Base-by-base conservation (phyloP, 2,329 filamentous ascomycete genomes). In the Colletotrichum sp. region DNA sequence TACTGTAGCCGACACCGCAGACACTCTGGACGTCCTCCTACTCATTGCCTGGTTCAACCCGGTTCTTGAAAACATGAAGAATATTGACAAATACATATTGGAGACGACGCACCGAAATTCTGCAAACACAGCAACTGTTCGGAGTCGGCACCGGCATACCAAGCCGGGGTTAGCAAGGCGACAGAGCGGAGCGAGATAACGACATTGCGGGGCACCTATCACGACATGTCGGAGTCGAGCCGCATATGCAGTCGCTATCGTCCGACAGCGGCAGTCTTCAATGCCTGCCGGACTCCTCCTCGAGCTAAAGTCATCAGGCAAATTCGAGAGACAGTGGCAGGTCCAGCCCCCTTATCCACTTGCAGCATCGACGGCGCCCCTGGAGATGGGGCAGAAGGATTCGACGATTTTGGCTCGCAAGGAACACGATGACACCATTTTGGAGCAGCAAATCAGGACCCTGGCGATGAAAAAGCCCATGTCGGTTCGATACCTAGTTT, bases 161-260 rank as follows among this genome's bases (percentile, higher is more conserved):
- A 24, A 63, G 65, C 71, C 71, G 57, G 71, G 39, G 30, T 32
- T 16, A 55, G 18, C 15, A 73, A 73, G 65, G 24, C 71, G 71
- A 73, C 34, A 73, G 71, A 69, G 71, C 65, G 71, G 71, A 64
- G 71, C 30, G 55, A 36, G 65, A 73, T 73, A 73, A 73, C 71
- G 71, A 73, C 71, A 73, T 69, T 63, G 71, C 39, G 71, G 71
- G 71, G 55, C 71, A 22, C 57, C 65, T 36, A 57, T 68, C 71
- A 73, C 65, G 57, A 73, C 70, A 62, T 68, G 18, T 59, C 36
- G 30, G 30, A 26, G 36, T 62, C 71, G 9, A 39, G 57, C 36
- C 55, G 52, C 65, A 24, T 52, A 26, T 22, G 26, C 16, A 26
- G 65, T 57, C 65, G 63, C 48, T 68, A 28, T 34, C 55, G 6